phyloP scores from a whole-genome alignment of 352 stramenopile species.

The Globisporangium polare region DNA sequence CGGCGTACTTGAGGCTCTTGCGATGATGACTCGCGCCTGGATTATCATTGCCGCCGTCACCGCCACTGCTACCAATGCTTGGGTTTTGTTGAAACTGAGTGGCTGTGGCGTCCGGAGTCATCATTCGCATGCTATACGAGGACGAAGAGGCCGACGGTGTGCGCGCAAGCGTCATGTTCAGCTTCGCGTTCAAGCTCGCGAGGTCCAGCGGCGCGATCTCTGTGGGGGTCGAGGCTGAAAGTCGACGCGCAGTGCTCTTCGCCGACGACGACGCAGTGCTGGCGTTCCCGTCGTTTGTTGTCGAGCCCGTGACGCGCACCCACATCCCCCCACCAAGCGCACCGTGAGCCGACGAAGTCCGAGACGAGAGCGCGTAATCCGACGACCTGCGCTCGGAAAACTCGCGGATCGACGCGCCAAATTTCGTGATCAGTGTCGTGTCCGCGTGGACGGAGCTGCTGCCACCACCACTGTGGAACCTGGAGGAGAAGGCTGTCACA shows the following conservation, averaged over 20 bases:
- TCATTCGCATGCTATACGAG: not conserved
- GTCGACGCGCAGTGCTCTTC: not conserved
- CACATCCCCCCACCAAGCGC: slow-evolving; percentile 13
- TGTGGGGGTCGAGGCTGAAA: not conserved
- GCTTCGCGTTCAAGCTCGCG: slow-evolving; percentile 1
- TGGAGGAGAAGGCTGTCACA: not conserved
- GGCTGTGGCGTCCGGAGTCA: not conserved
- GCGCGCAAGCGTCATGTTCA: not conserved
- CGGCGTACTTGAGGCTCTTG: slow-evolving; percentile 49
- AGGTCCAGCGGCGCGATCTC: slow-evolving; percentile 15
- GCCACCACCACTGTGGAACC: not conserved
- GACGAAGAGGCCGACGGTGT: not conserved
- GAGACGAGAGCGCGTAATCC: slow-evolving; percentile 7
- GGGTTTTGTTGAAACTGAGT: not conserved
- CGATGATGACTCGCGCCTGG: not conserved
- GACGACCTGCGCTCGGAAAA: slow-evolving; percentile 11
- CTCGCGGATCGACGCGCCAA: slow-evolving; percentile 10
- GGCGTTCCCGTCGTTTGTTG: not conserved
- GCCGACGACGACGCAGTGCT: not conserved
- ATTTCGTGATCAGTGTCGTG: slow-evolving; percentile 12
- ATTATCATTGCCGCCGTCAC: not conserved
- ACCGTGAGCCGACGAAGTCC: slow-evolving; percentile 6
- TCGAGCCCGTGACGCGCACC: slow-evolving; percentile 3
- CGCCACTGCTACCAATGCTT: too few species aligned
- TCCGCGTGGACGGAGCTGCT: not conserved